Evolutionary conservation across 306 rosid genomes (phyloP).

Genomic region (Casuarina glauca): DNA sequence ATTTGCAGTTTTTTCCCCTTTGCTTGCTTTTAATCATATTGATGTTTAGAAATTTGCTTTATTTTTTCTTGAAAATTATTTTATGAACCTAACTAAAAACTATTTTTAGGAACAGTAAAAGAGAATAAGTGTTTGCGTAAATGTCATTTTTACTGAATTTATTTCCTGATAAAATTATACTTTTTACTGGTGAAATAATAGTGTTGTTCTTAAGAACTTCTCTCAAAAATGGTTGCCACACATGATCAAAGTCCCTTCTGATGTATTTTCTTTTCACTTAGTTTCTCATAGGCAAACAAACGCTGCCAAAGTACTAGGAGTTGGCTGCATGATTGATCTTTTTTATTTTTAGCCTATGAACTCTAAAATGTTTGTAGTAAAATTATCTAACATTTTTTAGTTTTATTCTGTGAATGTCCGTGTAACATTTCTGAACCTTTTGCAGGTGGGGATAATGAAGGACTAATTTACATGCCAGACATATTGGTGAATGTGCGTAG

Average conservation of each 20-base stretch:
- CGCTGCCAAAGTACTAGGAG: not conserved
- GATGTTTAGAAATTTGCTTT: not conserved
- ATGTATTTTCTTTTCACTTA: no score
- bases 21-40: not conserved
- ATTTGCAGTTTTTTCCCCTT: conserved; percentile 6
- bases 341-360: not conserved
- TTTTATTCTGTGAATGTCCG: conserved; percentile 4
- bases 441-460: conserved; percentile 88
- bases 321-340: not conserved
- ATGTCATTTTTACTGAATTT: no score
- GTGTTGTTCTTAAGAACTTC: no score
- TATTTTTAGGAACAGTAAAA: no score
- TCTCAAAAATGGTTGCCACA: no score
- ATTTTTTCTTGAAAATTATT: not conserved
- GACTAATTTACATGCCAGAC: conserved; percentile 86
- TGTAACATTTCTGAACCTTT: conserved; percentile 20
- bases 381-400: not conserved
- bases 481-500: conserved; percentile 81
- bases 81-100: no score
- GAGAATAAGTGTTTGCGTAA: no score
- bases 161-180: no score
- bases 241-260: no score
- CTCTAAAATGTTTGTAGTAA: not conserved
- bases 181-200: no score
- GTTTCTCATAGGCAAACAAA: not conserved